phyloP scores from a whole-genome alignment of 371 early-diverging fungal species.

The Coemansia sp. region DNA sequence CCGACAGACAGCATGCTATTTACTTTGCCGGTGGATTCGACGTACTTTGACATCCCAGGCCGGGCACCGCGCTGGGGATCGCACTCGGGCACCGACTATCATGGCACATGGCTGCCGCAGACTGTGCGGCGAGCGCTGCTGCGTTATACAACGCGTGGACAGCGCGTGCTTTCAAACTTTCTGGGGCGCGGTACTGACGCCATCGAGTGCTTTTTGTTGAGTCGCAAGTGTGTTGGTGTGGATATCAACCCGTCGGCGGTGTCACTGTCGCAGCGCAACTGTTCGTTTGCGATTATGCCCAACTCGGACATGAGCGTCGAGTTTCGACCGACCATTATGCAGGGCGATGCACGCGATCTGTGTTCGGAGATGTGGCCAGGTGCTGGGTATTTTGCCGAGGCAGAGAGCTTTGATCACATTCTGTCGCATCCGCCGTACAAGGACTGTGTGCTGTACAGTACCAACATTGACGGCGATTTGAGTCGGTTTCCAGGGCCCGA shows the following conservation, averaged over 20 bases:
- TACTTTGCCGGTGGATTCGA: constrained; percentile 73
- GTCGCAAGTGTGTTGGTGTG: constrained; percentile 78
- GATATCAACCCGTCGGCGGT: constrained; percentile 90
- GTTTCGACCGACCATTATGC: constrained; percentile 78
- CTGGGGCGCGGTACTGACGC: constrained; percentile 91
- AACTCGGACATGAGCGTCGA: constrained; percentile 64
- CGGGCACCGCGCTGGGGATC: constrained; percentile 90
- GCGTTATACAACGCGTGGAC: constrained; percentile 71
- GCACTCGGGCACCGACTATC: constrained; percentile 89
- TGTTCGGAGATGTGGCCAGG: constrained; percentile 29
- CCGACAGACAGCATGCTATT: constrained; percentile 78
- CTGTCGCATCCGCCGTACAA: constrained; percentile 94
- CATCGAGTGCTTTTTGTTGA: constrained; percentile 82
- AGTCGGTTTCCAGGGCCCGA: constrained; percentile 67
- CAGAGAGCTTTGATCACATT: constrained; percentile 78
- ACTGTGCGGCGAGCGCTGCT: constrained; percentile 79
- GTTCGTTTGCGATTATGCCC: constrained; percentile 76
- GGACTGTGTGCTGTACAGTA: constrained; percentile 79
- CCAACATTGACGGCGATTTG: constrained; percentile 78
- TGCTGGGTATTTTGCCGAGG: constrained; percentile 56
- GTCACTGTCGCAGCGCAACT: constrained; percentile 79
- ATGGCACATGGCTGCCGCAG: constrained; percentile 95
- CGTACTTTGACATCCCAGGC: constrained; percentile 87
- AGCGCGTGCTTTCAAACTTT: constrained; percentile 85
- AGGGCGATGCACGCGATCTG: constrained; percentile 57